Conservation (phyloP, 441 rosid species). For the Croton laevigatus region DNA sequence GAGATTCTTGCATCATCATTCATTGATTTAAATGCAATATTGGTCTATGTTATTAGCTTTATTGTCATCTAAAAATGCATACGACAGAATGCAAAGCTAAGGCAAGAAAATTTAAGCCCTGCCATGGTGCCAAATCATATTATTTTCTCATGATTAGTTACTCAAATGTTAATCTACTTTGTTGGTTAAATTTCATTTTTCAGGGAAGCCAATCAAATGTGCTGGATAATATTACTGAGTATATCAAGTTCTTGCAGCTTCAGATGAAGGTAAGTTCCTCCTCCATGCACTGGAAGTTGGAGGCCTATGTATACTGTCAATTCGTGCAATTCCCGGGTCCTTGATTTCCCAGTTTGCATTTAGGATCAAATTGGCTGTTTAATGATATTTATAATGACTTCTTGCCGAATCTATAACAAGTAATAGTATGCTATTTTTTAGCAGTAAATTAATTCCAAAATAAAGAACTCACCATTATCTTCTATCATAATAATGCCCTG, state of each 20-base stretch:
- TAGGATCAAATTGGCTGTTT: too few species aligned
- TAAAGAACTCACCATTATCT: too few species aligned
- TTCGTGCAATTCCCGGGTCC: too few species aligned
- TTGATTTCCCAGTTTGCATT: too few species aligned
- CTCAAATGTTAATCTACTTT: background rate
- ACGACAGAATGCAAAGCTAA: background rate
- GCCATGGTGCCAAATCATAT: background rate
- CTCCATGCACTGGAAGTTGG: background rate
- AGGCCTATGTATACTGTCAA: background rate
- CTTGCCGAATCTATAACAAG: too few species aligned
- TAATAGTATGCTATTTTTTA: too few species aligned
- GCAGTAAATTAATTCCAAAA: too few species aligned
- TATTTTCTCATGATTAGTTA: background rate
- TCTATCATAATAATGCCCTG: too few species aligned
- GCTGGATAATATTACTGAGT: conserved; percentile 38
- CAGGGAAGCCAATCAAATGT: conserved; percentile 35
- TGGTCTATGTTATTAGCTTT: background rate
- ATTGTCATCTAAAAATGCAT: background rate
- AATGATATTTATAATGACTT: too few species aligned
- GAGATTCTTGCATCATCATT: background rate
- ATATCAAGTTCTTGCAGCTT: conserved; percentile 56
- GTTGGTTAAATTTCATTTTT: conserved; percentile 20
- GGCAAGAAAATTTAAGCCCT: background rate
- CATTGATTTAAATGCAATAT: background rate
- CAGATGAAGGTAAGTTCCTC: conserved; percentile 50